Conservation (phyloP, 495 filamentous ascomycete genomes). For the Podospora australis region DNA sequence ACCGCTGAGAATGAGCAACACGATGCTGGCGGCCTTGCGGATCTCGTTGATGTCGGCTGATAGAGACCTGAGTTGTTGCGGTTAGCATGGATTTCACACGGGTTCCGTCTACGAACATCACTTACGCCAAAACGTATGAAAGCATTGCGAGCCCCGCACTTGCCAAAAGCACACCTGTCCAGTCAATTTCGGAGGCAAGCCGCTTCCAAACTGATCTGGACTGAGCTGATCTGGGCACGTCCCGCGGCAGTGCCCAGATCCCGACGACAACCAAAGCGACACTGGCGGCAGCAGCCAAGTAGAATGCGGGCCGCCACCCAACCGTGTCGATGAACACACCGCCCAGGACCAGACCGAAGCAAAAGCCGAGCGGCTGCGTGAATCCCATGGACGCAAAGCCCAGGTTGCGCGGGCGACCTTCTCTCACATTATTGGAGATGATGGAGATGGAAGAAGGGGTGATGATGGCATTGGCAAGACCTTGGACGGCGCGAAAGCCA, state of each 20-base stretch:
- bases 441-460: slow-evolving; percentile 45
- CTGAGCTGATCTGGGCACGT: background rate
- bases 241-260: slow-evolving; percentile 1
- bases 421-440: slow-evolving; percentile 28
- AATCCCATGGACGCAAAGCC: slow-evolving; percentile 47
- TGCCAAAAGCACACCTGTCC: slow-evolving; percentile 4
- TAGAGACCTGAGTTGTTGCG: slow-evolving; percentile 2
- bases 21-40: slow-evolving; percentile 32
- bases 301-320: slow-evolving; percentile 4
- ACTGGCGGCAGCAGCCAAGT: slow-evolving; percentile 1
- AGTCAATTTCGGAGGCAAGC: slow-evolving; percentile 5
- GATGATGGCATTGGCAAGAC: slow-evolving; percentile 44
- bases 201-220: background rate
- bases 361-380: slow-evolving; percentile 47
- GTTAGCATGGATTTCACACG: too few relatives aligned
- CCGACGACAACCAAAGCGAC: background rate
- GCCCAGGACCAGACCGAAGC: slow-evolving; percentile 47
- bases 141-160: slow-evolving; percentile 5
- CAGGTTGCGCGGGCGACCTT: slow-evolving; percentile 42
- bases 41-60: slow-evolving; percentile 21
- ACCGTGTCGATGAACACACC: slow-evolving; percentile 41
- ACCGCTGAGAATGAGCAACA: slow-evolving; percentile 31
- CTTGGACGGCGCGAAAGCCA: slow-evolving; percentile 44
- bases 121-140: slow-evolving; percentile 12
- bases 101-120: too few relatives aligned